A percentile compares a stretch with the other conserved stretches of the same genome.
These are phyloP conservation scores for Arabidopsis lyrata DNA, from an alignment of 441 rosid species.

Conservation along the genomic window DNA sequence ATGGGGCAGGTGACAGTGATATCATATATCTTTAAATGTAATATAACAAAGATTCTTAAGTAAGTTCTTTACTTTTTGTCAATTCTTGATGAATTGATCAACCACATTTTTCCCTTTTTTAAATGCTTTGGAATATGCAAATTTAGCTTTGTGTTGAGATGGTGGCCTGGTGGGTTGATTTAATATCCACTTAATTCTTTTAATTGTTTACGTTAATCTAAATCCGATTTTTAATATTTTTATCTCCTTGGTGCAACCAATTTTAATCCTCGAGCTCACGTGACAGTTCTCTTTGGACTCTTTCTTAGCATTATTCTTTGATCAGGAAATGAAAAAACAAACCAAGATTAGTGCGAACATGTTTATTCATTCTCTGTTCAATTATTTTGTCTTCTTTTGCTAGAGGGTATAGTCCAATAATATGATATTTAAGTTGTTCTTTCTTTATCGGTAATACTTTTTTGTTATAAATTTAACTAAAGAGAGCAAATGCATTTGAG, in stretches of 20 bases:
- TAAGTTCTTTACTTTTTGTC: constrained; percentile 25
- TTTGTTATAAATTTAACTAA: not conserved
- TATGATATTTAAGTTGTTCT: not conserved
- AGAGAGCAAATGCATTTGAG: constrained; percentile 7
- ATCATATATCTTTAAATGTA: constrained; percentile 1
- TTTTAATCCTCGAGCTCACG: constrained; percentile 37
- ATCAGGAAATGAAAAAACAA: not conserved
- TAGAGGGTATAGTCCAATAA: not conserved
- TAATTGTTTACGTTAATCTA: constrained; percentile 31
- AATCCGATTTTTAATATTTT: not conserved
- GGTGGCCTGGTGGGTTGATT: constrained; percentile 45
- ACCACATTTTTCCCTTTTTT: constrained; percentile 5
- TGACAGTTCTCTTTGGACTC: constrained; percentile 19
- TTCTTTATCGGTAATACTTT: not conserved
- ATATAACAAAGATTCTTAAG: constrained; percentile 21
- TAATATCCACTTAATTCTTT: constrained; percentile 13
- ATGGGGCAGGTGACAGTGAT: constrained; percentile 35
- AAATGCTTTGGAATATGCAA: constrained; percentile 40
- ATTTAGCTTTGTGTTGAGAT: constrained; percentile 24
- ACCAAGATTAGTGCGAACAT: constrained; percentile 17
- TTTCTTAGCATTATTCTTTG: constrained; percentile 18
- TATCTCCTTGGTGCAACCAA: constrained; percentile 31
- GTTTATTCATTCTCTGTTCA: constrained; percentile 24
- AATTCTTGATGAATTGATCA: constrained; percentile 32
- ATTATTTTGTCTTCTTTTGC: not conserved